phyloP scores from a whole-genome alignment of 768 basidiomycete genomes.

The Clitopilus hobsonii region DNA sequence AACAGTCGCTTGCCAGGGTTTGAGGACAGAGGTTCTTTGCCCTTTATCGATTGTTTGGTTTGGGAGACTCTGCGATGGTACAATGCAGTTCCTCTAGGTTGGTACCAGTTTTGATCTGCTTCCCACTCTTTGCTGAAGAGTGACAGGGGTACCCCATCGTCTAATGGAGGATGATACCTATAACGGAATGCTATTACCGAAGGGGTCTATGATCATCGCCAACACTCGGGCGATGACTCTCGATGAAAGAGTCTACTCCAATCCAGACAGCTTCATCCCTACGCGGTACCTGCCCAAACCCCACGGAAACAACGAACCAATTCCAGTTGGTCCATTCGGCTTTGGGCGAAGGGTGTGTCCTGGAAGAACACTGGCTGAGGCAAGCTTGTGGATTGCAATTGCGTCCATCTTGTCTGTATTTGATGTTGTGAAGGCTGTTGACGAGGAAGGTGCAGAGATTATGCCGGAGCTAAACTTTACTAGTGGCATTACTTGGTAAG shows the following conservation, averaged over 20 bases:
- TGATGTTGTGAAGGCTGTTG: conserved; percentile 27
- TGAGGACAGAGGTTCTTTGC: conserved; percentile 10
- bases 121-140: neutral
- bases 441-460: conserved; percentile 27
- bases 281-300: conserved; percentile 29
- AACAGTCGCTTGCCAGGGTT: conserved; percentile 12
- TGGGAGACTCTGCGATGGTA: conserved; percentile 15
- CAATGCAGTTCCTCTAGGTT: conserved; percentile 12
- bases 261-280: conserved; percentile 34
- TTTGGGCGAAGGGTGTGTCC: conserved; percentile 29
- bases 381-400: conserved; percentile 25
- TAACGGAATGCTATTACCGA: conserved; percentile 10
- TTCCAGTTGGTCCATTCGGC: conserved; percentile 12
- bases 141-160: conserved; percentile 14
- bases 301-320: conserved; percentile 6
- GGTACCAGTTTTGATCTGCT: neutral
- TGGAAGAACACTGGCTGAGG: conserved; percentile 38
- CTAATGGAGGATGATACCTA: conserved; percentile 14
- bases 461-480: conserved; percentile 2
- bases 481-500: neutral
- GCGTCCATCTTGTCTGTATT: conserved; percentile 20
- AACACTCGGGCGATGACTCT: conserved; percentile 32
- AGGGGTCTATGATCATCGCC: conserved; percentile 8
- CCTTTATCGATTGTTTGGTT: conserved; percentile 15
- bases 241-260: conserved; percentile 28